phyloP scores from a whole-genome alignment of 2,329 filamentous ascomycete genomes.

The Fusarium illudens region DNA sequence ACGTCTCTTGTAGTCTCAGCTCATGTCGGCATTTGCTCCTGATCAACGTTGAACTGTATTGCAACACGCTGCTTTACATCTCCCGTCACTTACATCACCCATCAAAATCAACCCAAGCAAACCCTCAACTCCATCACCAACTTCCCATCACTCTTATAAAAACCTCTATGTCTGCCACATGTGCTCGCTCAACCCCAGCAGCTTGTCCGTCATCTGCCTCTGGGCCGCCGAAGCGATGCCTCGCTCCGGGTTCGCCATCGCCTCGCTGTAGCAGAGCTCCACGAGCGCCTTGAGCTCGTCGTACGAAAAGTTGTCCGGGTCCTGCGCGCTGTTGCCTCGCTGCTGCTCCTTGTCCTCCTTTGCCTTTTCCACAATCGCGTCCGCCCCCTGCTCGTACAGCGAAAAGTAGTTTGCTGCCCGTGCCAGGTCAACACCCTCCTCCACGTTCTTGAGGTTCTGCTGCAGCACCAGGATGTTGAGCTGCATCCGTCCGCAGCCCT shows the following conservation, averaged over 20 bases:
- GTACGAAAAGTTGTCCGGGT: conserved; percentile 64
- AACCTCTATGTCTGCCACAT: conserved; percentile 66
- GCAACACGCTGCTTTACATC: conserved; percentile 4
- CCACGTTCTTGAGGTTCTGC: conserved; percentile 95
- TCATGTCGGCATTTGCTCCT: not conserved
- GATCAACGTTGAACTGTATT: conserved; percentile 4
- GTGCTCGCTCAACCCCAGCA: conserved; percentile 74
- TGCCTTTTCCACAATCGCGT: conserved; percentile 70
- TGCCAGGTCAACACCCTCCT: conserved; percentile 71
- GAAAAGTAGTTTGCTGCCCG: conserved; percentile 73
- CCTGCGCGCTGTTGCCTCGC: conserved; percentile 44
- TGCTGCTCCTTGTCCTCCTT: conserved; percentile 55
- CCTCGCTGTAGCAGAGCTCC: conserved; percentile 74
- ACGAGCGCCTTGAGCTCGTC: conserved; percentile 73
- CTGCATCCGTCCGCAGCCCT: conserved; percentile 87
- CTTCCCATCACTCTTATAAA: not conserved
- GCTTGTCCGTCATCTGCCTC: conserved; percentile 74
- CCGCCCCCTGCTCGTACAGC: conserved; percentile 71
- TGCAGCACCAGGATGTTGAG: conserved; percentile 95
- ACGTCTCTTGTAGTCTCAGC: not conserved
- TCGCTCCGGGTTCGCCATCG: conserved; percentile 70
- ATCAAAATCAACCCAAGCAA: conserved; percentile 14
- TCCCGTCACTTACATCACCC: conserved; percentile 5
- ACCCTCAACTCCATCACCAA: conserved; percentile 22
- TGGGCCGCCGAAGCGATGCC: conserved; percentile 73